These are phyloP conservation scores for Malus hybrid DNA, from an alignment of 331 rosid species.

Conservation along the genomic window DNA sequence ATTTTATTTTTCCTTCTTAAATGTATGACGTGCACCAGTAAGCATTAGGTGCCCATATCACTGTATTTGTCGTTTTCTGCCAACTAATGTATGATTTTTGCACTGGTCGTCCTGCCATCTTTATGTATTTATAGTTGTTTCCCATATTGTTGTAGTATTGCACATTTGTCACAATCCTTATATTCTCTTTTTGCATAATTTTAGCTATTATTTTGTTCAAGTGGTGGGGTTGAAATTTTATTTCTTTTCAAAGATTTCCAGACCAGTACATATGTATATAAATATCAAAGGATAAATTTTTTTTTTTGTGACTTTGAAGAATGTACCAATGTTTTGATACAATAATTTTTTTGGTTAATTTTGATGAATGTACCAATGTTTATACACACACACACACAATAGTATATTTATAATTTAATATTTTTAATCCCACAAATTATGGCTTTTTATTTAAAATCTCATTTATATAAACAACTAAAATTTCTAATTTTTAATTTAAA, in stretches of 20 bases:
- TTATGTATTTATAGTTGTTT: conserved; percentile 3
- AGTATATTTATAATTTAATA: too few relatives aligned
- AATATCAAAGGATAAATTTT: neutral
- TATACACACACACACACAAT: too few relatives aligned
- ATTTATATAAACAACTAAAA: too few relatives aligned
- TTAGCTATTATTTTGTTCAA: neutral
- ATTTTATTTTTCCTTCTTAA: neutral
- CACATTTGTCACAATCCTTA: neutral
- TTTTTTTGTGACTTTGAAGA: too few relatives aligned
- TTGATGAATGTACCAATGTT: too few relatives aligned
- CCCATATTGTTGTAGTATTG: conserved; percentile 4
- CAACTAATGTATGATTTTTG: conserved; percentile 7
- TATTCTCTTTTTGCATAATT: neutral
- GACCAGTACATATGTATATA: neutral
- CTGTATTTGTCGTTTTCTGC: conserved; percentile 17
- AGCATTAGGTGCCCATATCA: conserved; percentile 27
- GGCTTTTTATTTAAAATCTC: too few relatives aligned
- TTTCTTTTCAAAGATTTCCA: neutral
- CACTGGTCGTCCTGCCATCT: neutral
- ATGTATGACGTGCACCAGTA: conserved; percentile 9
- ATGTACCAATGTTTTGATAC: too few relatives aligned
- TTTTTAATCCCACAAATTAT: too few relatives aligned
- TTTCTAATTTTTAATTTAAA: too few relatives aligned
- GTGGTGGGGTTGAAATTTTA: neutral
- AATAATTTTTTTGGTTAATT: too few relatives aligned